Evolutionary conservation across 1,284 basidiomycete genomes (phyloP), one percentile per base, ranked within the genome.

Genomic region (Inonotus hispidus): DNA sequence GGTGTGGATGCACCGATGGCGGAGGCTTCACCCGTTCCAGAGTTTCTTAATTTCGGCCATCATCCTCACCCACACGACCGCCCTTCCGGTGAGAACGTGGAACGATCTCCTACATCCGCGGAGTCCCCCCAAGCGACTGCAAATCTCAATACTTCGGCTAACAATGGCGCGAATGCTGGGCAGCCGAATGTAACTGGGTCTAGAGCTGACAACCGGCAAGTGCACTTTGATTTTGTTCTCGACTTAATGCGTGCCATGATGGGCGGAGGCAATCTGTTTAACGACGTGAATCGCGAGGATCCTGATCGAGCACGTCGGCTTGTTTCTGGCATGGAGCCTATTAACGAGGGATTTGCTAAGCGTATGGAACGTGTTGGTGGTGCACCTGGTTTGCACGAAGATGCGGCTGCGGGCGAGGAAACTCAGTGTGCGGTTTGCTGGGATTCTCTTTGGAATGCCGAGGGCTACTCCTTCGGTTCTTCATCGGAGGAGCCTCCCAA

Each of bases 351-450:
- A 2, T 72, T 91, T 1, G 80, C 89, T n/a, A 77, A 81, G 68
- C 73, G 88, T 41, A 72, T 91, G 62, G 82, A 88, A 67, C 77
- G 80, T 53, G 79, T 86, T 0, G 81, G 80, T 3, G 79, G 76
- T 6, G 74, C 75, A 21, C 69, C 70, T 1, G 75, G 74, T 16
- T 73, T 71, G 0, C 73, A 73, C 14, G 68, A 65, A 39, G 79
- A 73, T 13, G 75, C 74, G 4, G 69, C 72, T 2, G 69, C 68
- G 52, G 72, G 69, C 4, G 75, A 75, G 25, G 78, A 77, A 62
- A 75, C 77, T 35, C 80, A 80, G 5, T 91, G 88, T 68, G 87
- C 88, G 0, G 82, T 91, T 46, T 91, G 88, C 68, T 90, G 85
- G 85, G 88, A 91, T 66, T 75, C 74, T 43, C 68, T 90, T 13